phyloP scores from a whole-genome alignment of 129 eudicot species.

The Scalesia atractyloides region DNA sequence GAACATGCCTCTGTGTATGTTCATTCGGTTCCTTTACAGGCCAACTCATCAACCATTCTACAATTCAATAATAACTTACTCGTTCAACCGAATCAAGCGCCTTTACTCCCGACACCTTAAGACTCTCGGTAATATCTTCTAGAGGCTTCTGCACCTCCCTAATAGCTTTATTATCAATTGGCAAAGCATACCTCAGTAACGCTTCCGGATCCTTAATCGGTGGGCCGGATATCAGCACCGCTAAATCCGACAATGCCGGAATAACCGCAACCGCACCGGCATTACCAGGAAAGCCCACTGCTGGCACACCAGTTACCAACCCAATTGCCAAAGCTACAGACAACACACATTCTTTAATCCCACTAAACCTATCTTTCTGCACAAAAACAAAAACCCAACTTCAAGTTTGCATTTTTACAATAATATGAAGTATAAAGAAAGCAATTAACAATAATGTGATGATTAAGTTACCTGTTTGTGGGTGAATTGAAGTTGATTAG shows the following conservation, averaged over 20 bases:
- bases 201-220: conserved; percentile 99
- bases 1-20: too few relatives aligned
- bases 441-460: neutral
- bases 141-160: conserved; percentile 98
- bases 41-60: too few relatives aligned
- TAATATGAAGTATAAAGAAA: too few relatives aligned
- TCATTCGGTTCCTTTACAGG: too few relatives aligned
- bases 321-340: conserved; percentile 79
- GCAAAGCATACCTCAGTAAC: conserved; percentile 84
- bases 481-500: conserved; percentile 27
- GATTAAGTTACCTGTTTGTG: conserved; percentile 44
- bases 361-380: conserved; percentile 65
- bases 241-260: conserved; percentile 74
- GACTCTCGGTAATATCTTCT: conserved; percentile 93
- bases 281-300: conserved; percentile 42
- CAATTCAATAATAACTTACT: too few relatives aligned
- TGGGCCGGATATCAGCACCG: conserved; percentile 90
- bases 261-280: conserved; percentile 46
- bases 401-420: neutral
- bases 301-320: conserved; percentile 69
- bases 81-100: conserved; percentile 93
- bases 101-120: conserved; percentile 80
- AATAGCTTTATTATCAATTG: conserved; percentile 90
- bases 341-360: conserved; percentile 72
- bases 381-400: conserved; percentile 3